These are phyloP conservation scores for Hypoxylon sp. DNA, from an alignment of 2,329 filamentous ascomycete species.

Conservation along the genomic window DNA sequence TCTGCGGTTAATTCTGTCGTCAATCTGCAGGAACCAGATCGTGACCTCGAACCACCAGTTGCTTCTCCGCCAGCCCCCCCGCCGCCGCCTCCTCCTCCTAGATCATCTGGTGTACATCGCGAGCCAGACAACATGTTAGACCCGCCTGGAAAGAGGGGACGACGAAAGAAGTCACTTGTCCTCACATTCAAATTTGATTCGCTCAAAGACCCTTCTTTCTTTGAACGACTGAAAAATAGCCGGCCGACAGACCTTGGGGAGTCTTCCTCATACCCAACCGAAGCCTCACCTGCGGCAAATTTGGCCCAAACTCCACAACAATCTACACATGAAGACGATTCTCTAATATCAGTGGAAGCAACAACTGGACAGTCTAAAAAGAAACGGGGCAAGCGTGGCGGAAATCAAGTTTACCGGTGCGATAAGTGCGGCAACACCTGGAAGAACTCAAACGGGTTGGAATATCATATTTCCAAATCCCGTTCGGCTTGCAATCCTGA, in stretches of 20 bases:
- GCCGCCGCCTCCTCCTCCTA: constrained; percentile 18
- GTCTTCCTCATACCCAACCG: background rate
- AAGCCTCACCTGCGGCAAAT: background rate
- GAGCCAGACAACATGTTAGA: constrained; percentile 51
- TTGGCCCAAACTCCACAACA: background rate
- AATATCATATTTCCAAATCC: constrained; percentile 72
- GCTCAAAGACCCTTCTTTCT: constrained; percentile 49
- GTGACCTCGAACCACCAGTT: constrained; percentile 10
- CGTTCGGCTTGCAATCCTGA: constrained; percentile 68
- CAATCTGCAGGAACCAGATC: constrained; percentile 1
- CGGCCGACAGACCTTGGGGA: background rate
- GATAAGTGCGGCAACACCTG: constrained; percentile 68
- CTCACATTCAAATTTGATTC: constrained; percentile 50
- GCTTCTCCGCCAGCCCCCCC: constrained; percentile 1
- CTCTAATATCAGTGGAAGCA: constrained; percentile 32
- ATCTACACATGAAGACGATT: constrained; percentile 2
- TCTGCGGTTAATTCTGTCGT: background rate
- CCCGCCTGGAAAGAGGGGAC: constrained; percentile 49
- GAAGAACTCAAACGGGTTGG: constrained; percentile 72
- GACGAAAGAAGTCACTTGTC: constrained; percentile 53
- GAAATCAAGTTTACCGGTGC: constrained; percentile 61
- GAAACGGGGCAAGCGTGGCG: constrained; percentile 35
- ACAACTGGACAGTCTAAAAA: constrained; percentile 32
- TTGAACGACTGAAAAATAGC: constrained; percentile 17
- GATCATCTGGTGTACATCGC: constrained; percentile 50